Conservation (phyloP, 805 yeast species). For the Myxozyma kluyveri region DNA sequence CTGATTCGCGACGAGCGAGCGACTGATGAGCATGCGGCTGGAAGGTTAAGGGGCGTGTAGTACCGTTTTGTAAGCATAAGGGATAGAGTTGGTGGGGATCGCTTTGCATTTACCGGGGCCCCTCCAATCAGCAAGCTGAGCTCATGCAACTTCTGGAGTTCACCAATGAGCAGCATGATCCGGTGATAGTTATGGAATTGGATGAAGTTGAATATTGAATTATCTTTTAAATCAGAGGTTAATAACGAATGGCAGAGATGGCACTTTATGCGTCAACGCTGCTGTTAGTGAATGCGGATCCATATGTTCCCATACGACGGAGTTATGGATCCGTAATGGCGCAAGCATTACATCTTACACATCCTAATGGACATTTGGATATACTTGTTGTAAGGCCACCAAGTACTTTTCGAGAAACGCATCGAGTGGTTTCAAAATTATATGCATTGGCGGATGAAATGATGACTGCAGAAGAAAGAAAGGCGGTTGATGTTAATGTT, state of each 20-base stretch:
- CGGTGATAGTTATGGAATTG: too few relatives aligned
- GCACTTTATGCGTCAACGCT: constrained; percentile 33
- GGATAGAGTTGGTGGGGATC: too few relatives aligned
- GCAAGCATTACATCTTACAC: constrained; percentile 35
- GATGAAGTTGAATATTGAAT: too few relatives aligned
- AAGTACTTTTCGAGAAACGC: constrained; percentile 29
- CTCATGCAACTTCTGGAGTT: too few relatives aligned
- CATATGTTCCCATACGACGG: constrained; percentile 9
- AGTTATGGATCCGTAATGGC: constrained; percentile 30
- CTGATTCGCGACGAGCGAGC: too few relatives aligned
- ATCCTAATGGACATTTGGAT: constrained; percentile 35
- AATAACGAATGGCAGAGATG: constrained; percentile 10
- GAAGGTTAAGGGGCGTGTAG: too few relatives aligned
- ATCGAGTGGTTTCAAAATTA: constrained; percentile 31
- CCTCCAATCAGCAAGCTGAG: too few relatives aligned
- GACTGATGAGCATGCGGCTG: too few relatives aligned
- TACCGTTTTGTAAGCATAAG: too few relatives aligned
- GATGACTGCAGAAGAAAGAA: constrained; percentile 23
- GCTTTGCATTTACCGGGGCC: too few relatives aligned
- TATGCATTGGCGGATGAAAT: constrained; percentile 32
- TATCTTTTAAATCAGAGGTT: too few relatives aligned
- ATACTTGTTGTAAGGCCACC: constrained; percentile 35
- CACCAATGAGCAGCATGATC: too few relatives aligned
- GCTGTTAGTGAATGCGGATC: constrained; percentile 29
- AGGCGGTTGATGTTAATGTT: constrained; percentile 33